Evolutionary conservation across 2,329 filamentous ascomycete genomes (phyloP).

Genomic region (Epichloe brachyelytri): DNA sequence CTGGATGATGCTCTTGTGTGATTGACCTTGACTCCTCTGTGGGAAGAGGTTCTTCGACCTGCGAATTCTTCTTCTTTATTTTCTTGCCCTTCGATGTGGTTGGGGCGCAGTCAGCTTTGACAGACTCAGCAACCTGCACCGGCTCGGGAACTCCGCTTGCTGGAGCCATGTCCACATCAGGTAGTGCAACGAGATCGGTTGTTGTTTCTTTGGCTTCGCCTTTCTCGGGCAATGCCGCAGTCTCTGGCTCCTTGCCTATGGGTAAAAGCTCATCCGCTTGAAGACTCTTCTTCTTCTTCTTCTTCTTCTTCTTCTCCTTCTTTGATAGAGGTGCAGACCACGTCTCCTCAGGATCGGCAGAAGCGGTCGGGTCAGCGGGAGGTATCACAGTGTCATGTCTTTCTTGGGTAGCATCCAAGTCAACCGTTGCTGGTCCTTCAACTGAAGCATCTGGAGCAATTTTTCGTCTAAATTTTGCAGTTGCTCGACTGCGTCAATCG

Average conservation of each 20-base stretch:
- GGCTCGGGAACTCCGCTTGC: not conserved
- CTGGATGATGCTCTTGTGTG: not conserved
- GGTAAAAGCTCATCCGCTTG: conserved; percentile 4
- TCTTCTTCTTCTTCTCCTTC: conserved; percentile 3
- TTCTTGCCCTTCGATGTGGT: conserved; percentile 7
- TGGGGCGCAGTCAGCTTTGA: not conserved
- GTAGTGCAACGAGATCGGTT: not conserved
- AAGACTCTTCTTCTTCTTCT: conserved; percentile 11
- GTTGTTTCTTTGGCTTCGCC: not conserved
- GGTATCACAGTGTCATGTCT: no score
- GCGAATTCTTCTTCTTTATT: conserved; percentile 7
- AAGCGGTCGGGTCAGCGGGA: not conserved
- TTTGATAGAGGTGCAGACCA: conserved; percentile 1
- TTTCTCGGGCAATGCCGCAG: not conserved
- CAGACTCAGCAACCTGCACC: not conserved
- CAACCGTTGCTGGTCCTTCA: not conserved
- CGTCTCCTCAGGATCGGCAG: conserved; percentile 4
- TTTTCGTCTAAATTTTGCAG: not conserved
- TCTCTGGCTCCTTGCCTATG: not conserved
- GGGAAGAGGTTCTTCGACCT: not conserved
- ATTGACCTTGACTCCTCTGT: not conserved
- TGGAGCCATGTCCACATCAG: not conserved
- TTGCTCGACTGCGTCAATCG: not conserved
- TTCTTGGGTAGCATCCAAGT: not conserved
- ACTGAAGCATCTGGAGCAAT: not conserved